These are phyloP conservation scores for Cladophialophora exuberans DNA, from an alignment of 2,329 filamentous ascomycete species.

Conservation along the genomic window DNA sequence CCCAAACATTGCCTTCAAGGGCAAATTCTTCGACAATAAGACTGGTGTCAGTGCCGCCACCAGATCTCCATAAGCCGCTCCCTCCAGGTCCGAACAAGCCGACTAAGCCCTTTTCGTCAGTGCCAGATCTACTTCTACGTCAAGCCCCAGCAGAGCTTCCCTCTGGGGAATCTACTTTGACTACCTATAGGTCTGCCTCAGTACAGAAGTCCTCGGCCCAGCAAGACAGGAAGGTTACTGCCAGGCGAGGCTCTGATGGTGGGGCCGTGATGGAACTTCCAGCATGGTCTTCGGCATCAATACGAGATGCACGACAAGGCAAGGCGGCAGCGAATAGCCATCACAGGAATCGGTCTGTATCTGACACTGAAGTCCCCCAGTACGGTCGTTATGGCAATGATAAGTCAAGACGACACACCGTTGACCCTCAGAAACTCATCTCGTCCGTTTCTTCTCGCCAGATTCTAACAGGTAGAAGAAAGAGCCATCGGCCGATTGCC, in stretches of 20 bases:
- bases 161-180: conserved; percentile 4
- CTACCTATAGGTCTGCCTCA: background rate
- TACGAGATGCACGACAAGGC: conserved; percentile 10
- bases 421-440: conserved; percentile 7
- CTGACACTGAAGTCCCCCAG: conserved; percentile 8
- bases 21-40: conserved; percentile 8
- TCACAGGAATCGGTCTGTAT: conserved; percentile 19
- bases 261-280: conserved; percentile 11
- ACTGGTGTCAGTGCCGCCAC: conserved; percentile 11
- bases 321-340: conserved; percentile 8
- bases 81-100: conserved; percentile 22
- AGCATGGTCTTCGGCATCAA: conserved; percentile 17
- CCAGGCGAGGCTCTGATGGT: conserved; percentile 9
- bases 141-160: conserved; percentile 14
- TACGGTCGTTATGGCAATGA: background rate
- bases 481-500: conserved; percentile 21
- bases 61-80: conserved; percentile 28
- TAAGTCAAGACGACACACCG: conserved; percentile 13
- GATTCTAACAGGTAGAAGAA: background rate
- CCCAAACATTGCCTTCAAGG: conserved; percentile 4
- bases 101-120: conserved; percentile 19
- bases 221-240: conserved; percentile 7
- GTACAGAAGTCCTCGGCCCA: conserved; percentile 4
- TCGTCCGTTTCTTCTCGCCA: background rate
- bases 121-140: conserved; percentile 17